Conservation (phyloP, 768 basidiomycete species). For the Boletus sensibilis region DNA sequence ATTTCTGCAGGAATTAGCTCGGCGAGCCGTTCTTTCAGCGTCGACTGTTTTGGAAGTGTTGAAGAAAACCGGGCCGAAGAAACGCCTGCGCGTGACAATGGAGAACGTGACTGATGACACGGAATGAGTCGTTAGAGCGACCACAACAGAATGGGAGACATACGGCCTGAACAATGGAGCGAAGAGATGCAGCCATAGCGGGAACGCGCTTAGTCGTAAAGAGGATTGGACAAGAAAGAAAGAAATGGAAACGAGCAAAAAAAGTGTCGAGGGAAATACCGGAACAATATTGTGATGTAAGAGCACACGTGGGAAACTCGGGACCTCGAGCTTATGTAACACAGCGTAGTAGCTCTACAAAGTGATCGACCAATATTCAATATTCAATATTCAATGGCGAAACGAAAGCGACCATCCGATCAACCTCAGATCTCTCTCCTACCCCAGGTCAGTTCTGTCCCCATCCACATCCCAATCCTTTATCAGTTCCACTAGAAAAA, state of each 20-base stretch:
- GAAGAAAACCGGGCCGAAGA: constrained; percentile 61
- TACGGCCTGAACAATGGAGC: constrained; percentile 37
- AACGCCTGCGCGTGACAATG: constrained; percentile 41
- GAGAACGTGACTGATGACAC: constrained; percentile 47
- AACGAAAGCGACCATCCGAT: constrained; percentile 26
- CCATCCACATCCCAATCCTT: neutral
- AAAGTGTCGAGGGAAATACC: constrained; percentile 25
- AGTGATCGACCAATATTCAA: neutral
- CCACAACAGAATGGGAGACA: constrained; percentile 23
- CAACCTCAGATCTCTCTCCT: constrained; percentile 31
- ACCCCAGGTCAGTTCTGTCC: constrained; percentile 45
- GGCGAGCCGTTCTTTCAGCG: constrained; percentile 89
- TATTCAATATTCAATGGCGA: constrained; percentile 21
- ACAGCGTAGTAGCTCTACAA: too few relatives aligned
- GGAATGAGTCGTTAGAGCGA: neutral
- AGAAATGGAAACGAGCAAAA: neutral
- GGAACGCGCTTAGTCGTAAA: neutral
- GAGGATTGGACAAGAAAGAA: neutral
- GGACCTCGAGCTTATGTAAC: too few relatives aligned
- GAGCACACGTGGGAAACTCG: constrained; percentile 16
- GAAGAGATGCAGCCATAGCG: constrained; percentile 46
- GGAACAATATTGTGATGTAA: constrained; percentile 14
- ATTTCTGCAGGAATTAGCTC: constrained; percentile 89
- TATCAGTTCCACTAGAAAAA: constrained; percentile 56
- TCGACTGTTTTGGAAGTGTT: constrained; percentile 61